phyloP scores from a whole-genome alignment of 2,329 filamentous ascomycete species.

The Ceratocystis papillata region DNA sequence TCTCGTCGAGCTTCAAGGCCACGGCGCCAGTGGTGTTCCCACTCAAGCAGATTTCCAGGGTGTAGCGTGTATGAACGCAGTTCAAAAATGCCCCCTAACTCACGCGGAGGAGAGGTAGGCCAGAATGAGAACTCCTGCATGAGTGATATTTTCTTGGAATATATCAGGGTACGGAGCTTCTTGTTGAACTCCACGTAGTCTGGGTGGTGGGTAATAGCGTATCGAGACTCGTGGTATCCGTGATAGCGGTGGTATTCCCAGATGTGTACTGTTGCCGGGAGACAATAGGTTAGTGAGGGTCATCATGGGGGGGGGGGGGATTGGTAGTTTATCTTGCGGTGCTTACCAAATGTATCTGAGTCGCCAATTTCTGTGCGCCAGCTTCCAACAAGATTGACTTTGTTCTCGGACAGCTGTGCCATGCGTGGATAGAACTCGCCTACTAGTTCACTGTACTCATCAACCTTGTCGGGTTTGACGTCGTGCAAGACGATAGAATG shows the following conservation, averaged over 20 bases:
- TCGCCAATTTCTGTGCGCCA: constrained; percentile 98
- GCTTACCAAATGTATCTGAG: constrained; percentile 85
- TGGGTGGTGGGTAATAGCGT: constrained; percentile 71
- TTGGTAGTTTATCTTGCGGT: not conserved
- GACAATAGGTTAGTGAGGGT: not conserved
- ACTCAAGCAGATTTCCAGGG: constrained; percentile 90
- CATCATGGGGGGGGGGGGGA: not conserved
- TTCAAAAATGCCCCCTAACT: constrained; percentile 88
- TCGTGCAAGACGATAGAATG: constrained; percentile 96
- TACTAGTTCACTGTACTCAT: constrained; percentile 85
- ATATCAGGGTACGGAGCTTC: constrained; percentile 77
- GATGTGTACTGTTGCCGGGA: constrained; percentile 64
- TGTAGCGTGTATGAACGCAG: constrained; percentile 92
- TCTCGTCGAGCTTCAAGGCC: constrained; percentile 83
- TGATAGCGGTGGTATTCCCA: constrained; percentile 99
- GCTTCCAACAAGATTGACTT: constrained; percentile 91
- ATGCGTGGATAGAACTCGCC: constrained; percentile 87
- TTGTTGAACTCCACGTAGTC: constrained; percentile 74
- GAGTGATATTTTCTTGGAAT: constrained; percentile 71
- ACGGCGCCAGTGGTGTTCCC: constrained; percentile 96
- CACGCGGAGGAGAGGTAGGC: constrained; percentile 84
- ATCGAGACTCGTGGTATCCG: constrained; percentile 84
- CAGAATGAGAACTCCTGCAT: constrained; percentile 99
- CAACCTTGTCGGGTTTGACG: constrained; percentile 88
- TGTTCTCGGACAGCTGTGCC: constrained; percentile 74